Evolutionary conservation across 768 basidiomycete species (phyloP).

Genomic region (Russula sp.): DNA sequence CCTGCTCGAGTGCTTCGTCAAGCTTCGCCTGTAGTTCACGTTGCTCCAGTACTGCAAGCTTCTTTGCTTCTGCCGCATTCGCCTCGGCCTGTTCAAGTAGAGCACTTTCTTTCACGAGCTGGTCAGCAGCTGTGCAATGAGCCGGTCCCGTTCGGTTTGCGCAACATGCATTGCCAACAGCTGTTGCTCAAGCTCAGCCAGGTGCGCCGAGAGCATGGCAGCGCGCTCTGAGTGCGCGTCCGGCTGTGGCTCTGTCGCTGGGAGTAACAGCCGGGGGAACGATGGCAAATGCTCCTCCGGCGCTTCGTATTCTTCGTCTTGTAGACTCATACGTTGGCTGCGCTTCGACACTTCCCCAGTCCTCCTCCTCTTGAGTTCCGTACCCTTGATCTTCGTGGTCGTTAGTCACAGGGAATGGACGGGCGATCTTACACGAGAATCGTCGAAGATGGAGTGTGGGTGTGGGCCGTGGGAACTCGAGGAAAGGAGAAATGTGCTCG

Average conservation of each 20-base stretch:
- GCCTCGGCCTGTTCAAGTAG: no score
- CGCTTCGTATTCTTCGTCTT: constrained; percentile 18
- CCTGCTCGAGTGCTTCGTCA: no score
- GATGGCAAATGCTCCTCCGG: constrained; percentile 21
- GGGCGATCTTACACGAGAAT: constrained; percentile 4
- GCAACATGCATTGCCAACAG: no score
- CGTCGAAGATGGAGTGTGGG: constrained; percentile 17
- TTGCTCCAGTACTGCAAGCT: no score
- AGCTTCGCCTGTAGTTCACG: no score
- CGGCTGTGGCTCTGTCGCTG: constrained; percentile 7
- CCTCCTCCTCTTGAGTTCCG: constrained; percentile 29
- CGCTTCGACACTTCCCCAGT: constrained; percentile 26
- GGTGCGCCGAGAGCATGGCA: constrained; percentile 17
- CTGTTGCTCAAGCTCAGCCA: no score
- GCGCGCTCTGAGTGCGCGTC: constrained; percentile 20
- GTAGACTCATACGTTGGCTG: constrained; percentile 12
- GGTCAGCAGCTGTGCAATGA: no score
- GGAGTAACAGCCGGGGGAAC: constrained; percentile 24
- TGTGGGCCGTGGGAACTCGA: constrained; percentile 19
- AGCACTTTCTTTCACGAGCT: no score
- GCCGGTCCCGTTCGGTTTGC: no score
- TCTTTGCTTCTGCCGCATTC: no score
- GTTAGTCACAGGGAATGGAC: constrained; percentile 18
- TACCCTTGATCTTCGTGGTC: constrained; percentile 29
- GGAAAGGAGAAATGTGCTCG: constrained; percentile 21